A percentile compares a stretch with the other conserved stretches of the same genome.
phyloP scores from a whole-genome alignment of 371 early-diverging fungal genomes.

The Rhizomucor pusillus region DNA sequence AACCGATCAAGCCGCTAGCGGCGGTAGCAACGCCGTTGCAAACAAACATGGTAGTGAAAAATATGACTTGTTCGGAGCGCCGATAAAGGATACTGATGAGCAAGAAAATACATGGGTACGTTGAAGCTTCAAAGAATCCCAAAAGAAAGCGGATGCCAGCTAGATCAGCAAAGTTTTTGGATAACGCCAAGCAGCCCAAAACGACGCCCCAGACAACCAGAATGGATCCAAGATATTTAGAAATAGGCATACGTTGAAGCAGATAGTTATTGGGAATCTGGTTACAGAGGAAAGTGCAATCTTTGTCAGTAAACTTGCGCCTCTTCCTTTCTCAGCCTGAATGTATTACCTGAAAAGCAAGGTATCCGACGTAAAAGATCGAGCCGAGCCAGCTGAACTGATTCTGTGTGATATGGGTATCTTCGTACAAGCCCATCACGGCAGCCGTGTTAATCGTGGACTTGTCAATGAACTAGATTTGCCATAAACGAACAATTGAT shows the following conservation, averaged over 20 bases:
- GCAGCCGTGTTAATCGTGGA: constrained; percentile 28
- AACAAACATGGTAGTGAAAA: constrained; percentile 31
- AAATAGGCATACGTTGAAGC: constrained; percentile 30
- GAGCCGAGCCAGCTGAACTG: constrained; percentile 31
- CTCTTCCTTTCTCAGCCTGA: too few species aligned
- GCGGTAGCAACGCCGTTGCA: constrained; percentile 20
- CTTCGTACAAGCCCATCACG: constrained; percentile 27
- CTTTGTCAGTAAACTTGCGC: too few species aligned
- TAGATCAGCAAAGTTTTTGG: constrained; percentile 27
- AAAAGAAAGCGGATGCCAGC: constrained; percentile 31
- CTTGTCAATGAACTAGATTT: constrained; percentile 39
- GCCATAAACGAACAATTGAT: too few species aligned
- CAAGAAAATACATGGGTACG: constrained; percentile 33
- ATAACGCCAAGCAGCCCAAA: constrained; percentile 17
- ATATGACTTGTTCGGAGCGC: constrained; percentile 29
- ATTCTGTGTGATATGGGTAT: constrained; percentile 14
- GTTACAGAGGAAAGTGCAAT: neutral
- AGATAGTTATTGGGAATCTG: constrained; percentile 36
- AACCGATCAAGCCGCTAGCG: constrained; percentile 25
- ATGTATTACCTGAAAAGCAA: constrained; percentile 26
- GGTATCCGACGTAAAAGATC: constrained; percentile 35
- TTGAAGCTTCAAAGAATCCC: constrained; percentile 34
- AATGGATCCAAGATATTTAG: constrained; percentile 24
- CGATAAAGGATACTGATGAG: constrained; percentile 33
- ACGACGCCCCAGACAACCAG: constrained; percentile 24